Base-by-base conservation (phyloP, 2,329 filamentous ascomycete genomes). In the Fusarium multiceps region DNA sequence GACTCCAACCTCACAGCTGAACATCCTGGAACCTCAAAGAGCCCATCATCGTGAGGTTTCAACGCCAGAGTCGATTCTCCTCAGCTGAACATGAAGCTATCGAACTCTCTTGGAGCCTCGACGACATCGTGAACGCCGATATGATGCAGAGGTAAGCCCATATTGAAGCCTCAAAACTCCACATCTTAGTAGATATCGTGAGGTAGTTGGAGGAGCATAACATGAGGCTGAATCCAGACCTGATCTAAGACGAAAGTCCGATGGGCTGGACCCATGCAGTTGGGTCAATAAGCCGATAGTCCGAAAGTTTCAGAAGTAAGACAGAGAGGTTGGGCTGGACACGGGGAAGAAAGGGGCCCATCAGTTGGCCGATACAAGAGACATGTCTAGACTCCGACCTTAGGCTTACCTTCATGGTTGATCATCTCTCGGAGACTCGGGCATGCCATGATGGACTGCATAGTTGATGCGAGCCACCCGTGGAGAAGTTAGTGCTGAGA, bases 61-160 rank as follows among this genome's bases (percentile, higher is more conserved):
- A 8, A n/a, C 45, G 25, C n/a, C 32, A 25, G 30, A 11, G 6
- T 7, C 11, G 7, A 8, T 37, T 46, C 27, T 16, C 11, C 7
- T n/a, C 21, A 40, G 30, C 51, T 41, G 42, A 51, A 54, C 0
- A 21, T 30, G 25, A 42, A 47, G n/a, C 63, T 68, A 71, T 68
- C 47, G 56, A 70, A 71, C 49, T 65, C 43, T 60, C 37, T 70
- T 30, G 1, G 14, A n/a, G 9, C 11, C 20, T 14, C 5, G 6
- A 40, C 37, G 25, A 37, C 30, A 59, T 40, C 12, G 4, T 49
- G 4, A 46, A 23, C 27, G 1, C 7, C 23, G 32, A 18, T 2
- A 37, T 55, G 23, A 49, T 48, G 53, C 23, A 30, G 9, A 6
- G 2, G 23, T 11, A 51, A 37, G 55, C 28, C 28, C 23, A 13